phyloP scores from a whole-genome alignment of 208 protist genomes.

The Leishmania arabica region DNA sequence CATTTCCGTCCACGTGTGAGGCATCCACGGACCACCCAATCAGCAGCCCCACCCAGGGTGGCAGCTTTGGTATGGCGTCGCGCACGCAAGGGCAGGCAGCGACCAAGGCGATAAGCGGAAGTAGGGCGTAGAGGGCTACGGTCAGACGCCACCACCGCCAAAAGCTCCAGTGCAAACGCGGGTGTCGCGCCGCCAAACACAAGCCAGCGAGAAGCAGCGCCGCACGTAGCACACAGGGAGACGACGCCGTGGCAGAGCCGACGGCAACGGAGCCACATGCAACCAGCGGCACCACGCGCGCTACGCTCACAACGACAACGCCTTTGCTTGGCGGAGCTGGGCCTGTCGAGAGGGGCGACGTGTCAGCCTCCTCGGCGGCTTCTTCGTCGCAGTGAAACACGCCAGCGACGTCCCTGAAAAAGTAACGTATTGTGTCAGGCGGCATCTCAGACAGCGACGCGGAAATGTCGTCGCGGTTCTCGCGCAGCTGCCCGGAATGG shows the following conservation, averaged over 20 bases:
- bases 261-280: constrained; percentile 20
- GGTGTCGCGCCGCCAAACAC: constrained; percentile 11
- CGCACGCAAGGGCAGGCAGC: constrained; percentile 10
- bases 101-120: constrained; percentile 24
- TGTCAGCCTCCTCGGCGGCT: neutral
- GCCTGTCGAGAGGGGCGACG: neutral
- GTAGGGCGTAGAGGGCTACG: constrained; percentile 4
- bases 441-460: neutral
- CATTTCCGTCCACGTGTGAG: constrained; percentile 8
- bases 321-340: neutral
- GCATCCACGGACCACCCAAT: constrained; percentile 14
- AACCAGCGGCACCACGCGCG: constrained; percentile 13
- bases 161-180: constrained; percentile 25
- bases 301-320: constrained; percentile 5
- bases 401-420: neutral
- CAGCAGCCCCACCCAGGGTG: constrained; percentile 31
- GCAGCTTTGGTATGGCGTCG: constrained; percentile 14
- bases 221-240: constrained; percentile 18
- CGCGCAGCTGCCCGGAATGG: neutral
- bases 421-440: neutral
- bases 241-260: constrained; percentile 10
- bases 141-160: constrained; percentile 30
- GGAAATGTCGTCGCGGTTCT: neutral
- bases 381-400: neutral
- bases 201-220: constrained; percentile 22